A percentile compares a stretch with the other conserved stretches of the same genome.
phyloP scores from a whole-genome alignment of 805 yeast genomes.

The Pichia californica region DNA sequence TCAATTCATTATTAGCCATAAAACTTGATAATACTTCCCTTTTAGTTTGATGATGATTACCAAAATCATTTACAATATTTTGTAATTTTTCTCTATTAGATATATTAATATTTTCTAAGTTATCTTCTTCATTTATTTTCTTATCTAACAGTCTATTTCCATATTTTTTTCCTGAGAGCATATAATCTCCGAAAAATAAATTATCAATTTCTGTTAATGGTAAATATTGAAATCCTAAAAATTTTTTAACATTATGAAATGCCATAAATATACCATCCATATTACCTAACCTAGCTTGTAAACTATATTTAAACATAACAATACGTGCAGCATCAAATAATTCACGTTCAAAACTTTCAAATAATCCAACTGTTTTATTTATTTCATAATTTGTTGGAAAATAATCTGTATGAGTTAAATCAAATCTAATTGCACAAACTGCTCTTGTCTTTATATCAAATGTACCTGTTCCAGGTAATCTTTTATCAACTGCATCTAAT shows the following conservation, averaged over 20 bases:
- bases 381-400: conserved; percentile 66
- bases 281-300: conserved; percentile 91
- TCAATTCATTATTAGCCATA: conserved; percentile 67
- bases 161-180: neutral
- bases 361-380: conserved; percentile 50
- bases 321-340: conserved; percentile 66
- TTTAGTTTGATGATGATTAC: conserved; percentile 26
- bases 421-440: conserved; percentile 77
- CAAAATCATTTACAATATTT: conserved; percentile 21
- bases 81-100: conserved; percentile 12
- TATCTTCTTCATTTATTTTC: neutral
- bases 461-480: conserved; percentile 84
- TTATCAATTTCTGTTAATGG: conserved; percentile 69
- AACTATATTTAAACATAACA: conserved; percentile 73
- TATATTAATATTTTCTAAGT: neutral
- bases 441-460: conserved; percentile 93
- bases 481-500: conserved; percentile 69
- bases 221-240: conserved; percentile 88
- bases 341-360: conserved; percentile 81
- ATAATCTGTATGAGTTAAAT: conserved; percentile 46
- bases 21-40: conserved; percentile 35
- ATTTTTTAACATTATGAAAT: conserved; percentile 71
- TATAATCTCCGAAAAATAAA: conserved; percentile 40
- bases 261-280: conserved; percentile 97
- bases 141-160: conserved; percentile 5